Base-by-base conservation (phyloP, 306 rosid genomes). In the Astragalus glycyphyllos region DNA sequence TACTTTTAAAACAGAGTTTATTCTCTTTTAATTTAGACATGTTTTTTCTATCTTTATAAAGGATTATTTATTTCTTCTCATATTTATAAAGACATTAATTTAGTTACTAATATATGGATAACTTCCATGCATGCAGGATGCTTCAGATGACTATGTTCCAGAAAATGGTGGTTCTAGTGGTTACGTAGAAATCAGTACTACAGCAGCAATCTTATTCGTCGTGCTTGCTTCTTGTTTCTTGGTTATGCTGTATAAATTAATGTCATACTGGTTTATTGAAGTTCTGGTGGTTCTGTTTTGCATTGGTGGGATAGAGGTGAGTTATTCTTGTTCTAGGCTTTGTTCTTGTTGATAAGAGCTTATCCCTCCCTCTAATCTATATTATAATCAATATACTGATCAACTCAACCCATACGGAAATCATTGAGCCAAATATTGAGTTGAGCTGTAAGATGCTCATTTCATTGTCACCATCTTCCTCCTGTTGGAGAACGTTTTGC, bases 241-340 rank as follows among this genome's bases (percentile, higher is more conserved):
- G 87, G 78, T 91, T 70, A 89, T 94, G 96, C 85, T 94, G 44
- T 94, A 94, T 86, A 87, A 89, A 71, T 92, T 94, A 34, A 94
- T 94, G 99, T 89, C 99, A 31, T 76, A 61, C 71, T 84, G 91
- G 96, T 94, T 94, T 74, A 74, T 94, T 51, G 97, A 94, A 85
- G 78, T 94, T 77, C 83, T 94, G 72, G 99, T 89, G 91, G 89
- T 94, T 81, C 87, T 94, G 31, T 94, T 94, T 80, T 86, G 90
- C 87, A 86, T 94, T 68, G 99, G 99, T 0, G 99, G 99, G 56
- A 80, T 87, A 57, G 99, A 94, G 97, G 99, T 87, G 74, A 54
- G 89, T 58, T 73, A 73, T 46, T 15, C 78, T 35, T 57, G 58
- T 75, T 60, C 16, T 53, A 59, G 44, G 53, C 46, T 49, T 58